phyloP scores from a whole-genome alignment of 345 rosid species.

The Aegle marmelos region DNA sequence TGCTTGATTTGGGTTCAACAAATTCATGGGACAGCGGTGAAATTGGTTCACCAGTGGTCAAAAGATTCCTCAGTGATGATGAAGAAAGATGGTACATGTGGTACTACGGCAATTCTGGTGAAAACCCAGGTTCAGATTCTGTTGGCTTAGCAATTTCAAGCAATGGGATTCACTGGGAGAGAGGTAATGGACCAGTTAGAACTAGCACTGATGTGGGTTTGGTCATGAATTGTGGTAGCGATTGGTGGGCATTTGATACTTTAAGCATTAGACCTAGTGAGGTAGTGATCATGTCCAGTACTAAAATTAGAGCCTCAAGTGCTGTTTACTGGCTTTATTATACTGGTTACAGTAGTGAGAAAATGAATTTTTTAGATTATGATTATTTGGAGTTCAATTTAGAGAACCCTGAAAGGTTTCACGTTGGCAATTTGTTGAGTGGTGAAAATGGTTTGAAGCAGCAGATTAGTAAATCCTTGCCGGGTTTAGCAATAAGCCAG shows the following conservation, averaged over 20 bases:
- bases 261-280: slow-evolving; percentile 65
- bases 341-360: slow-evolving; percentile 57
- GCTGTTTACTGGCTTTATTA: slow-evolving; percentile 84
- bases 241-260: slow-evolving; percentile 90
- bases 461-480: slow-evolving; percentile 45
- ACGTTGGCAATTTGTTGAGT: slow-evolving; percentile 2
- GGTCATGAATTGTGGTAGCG: slow-evolving; percentile 58
- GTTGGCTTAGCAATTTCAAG: slow-evolving; percentile 72
- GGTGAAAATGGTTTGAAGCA: slow-evolving; percentile 17
- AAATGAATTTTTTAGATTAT: slow-evolving; percentile 26
- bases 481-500: slow-evolving; percentile 81
- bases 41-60: slow-evolving; percentile 83
- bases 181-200: slow-evolving; percentile 45
- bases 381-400: slow-evolving; percentile 24
- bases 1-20: slow-evolving; percentile 51
- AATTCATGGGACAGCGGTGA: slow-evolving; percentile 69
- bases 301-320: slow-evolving; percentile 51
- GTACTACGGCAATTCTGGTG: slow-evolving; percentile 64
- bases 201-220: slow-evolving; percentile 66
- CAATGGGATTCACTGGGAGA: slow-evolving; percentile 85
- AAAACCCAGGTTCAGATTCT: slow-evolving; percentile 37
- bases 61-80: slow-evolving; percentile 72
- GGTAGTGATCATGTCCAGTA: slow-evolving; percentile 70
- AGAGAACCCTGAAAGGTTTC: slow-evolving; percentile 52
- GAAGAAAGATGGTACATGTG: slow-evolving; percentile 94